A percentile compares a stretch with the other conserved stretches of the same genome.
These are phyloP conservation scores for Cichorium intybus DNA, from an alignment of 140 eudicot species.

Conservation along the genomic window DNA sequence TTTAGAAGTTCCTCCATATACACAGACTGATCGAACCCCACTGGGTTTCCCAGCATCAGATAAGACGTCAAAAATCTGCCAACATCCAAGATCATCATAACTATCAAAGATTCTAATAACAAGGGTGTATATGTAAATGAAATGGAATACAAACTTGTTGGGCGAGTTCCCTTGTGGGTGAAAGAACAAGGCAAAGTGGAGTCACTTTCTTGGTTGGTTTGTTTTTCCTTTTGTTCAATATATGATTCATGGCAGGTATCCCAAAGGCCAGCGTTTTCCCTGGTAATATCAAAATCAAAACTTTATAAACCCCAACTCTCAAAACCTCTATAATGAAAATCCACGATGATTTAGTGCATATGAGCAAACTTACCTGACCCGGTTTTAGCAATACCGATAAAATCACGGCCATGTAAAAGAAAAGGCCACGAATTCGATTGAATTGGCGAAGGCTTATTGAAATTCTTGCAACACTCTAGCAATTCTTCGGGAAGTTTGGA, in stretches of 20 bases:
- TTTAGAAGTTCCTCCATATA: constrained; percentile 95
- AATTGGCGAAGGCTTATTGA: constrained; percentile 88
- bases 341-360: not conserved
- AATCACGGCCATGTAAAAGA: constrained; percentile 76
- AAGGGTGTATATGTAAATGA: not conserved
- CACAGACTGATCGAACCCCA: constrained; percentile 72
- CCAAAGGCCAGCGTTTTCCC: constrained; percentile 98
- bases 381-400: constrained; percentile 93
- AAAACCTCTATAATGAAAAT: not conserved
- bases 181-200: constrained; percentile 85
- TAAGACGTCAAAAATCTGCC: constrained; percentile 79
- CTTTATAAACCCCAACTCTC: not conserved
- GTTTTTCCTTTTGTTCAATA: constrained; percentile 57
- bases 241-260: constrained; percentile 86
- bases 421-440: constrained; percentile 96
- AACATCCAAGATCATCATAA: constrained; percentile 15
- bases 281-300: constrained; percentile 26
- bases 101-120: not conserved
- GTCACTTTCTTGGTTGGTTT: constrained; percentile 45
- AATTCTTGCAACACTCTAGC: constrained; percentile 77
- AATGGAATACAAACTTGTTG: constrained; percentile 67
- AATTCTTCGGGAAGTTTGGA: constrained; percentile 58
- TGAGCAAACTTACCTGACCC: constrained; percentile 72
- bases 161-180: constrained; percentile 98
- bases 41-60: constrained; percentile 87